Evolutionary conservation across 305 asterid genomes (phyloP).

Genomic region (Rubia tinctorum): DNA sequence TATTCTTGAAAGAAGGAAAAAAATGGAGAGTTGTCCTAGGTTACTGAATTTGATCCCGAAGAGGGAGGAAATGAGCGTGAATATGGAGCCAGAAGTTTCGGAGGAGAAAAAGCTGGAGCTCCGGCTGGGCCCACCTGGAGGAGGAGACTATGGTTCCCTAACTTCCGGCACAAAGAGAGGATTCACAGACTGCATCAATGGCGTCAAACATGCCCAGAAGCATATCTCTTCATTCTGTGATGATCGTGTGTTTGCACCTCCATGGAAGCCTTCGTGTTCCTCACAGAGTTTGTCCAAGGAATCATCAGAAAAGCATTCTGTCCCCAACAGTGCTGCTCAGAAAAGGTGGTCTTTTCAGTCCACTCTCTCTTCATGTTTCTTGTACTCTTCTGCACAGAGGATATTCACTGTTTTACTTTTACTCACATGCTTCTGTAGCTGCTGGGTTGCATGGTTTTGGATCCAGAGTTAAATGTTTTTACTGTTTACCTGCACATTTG

Average conservation of each 20-base stretch:
- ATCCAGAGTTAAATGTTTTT: constrained; percentile 7
- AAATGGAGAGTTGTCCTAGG: constrained; percentile 59
- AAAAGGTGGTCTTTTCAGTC: constrained; percentile 55
- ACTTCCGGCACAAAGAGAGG: constrained; percentile 27
- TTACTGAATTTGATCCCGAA: constrained; percentile 62
- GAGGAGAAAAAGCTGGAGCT: constrained; percentile 78
- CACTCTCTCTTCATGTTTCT: constrained; percentile 13
- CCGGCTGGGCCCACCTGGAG: constrained; percentile 77
- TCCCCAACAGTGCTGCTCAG: constrained; percentile 60
- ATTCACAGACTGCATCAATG: constrained; percentile 17
- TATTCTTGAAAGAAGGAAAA: neutral
- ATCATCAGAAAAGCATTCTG: constrained; percentile 65
- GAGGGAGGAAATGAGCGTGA: constrained; percentile 31
- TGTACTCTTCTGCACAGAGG: constrained; percentile 29
- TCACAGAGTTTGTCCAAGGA: constrained; percentile 45
- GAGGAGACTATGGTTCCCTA: constrained; percentile 8
- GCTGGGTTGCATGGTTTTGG: constrained; percentile 19
- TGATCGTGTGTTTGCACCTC: constrained; percentile 18
- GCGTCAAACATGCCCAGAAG: constrained; percentile 17
- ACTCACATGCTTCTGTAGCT: constrained; percentile 13
- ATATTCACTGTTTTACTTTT: constrained; percentile 34
- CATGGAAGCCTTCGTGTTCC: constrained; percentile 35
- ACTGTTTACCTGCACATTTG: constrained; percentile 7
- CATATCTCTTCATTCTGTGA: constrained; percentile 15
- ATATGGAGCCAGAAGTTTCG: constrained; percentile 33